phyloP scores from a whole-genome alignment of 75 land plant species.

The Pseudotsuga menziesii region DNA sequence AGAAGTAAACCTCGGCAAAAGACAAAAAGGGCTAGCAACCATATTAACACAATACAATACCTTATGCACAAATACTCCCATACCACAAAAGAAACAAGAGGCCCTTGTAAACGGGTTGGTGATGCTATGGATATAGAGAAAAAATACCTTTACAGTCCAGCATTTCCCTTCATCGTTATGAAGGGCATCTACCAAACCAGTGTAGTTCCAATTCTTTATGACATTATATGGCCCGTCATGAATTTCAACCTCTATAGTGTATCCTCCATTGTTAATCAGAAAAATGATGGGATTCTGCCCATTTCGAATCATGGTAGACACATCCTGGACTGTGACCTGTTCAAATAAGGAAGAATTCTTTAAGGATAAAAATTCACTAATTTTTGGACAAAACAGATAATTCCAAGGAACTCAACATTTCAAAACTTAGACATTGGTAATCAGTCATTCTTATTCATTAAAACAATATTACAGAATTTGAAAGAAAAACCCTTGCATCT shows the following conservation, averaged over 20 bases:
- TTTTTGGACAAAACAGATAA: background rate
- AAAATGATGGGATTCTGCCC: constrained; percentile 34
- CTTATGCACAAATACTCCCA: too few relatives aligned
- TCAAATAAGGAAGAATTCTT: background rate
- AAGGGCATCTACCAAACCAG: constrained; percentile 36
- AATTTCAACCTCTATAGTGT: constrained; percentile 46
- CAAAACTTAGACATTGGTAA: background rate
- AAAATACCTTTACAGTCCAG: constrained; percentile 43
- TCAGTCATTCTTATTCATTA: background rate
- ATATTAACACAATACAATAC: too few relatives aligned
- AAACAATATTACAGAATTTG: background rate
- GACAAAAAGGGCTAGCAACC: too few relatives aligned
- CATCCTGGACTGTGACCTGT: constrained; percentile 45
- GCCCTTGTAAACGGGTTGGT: too few relatives aligned
- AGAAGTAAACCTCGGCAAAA: too few relatives aligned
- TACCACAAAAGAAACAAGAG: too few relatives aligned
- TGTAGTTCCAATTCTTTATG: constrained; percentile 52
- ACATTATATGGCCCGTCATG: constrained; percentile 53
- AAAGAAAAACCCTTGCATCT: background rate
- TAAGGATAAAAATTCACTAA: too few relatives aligned
- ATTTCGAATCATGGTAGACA: constrained; percentile 41
- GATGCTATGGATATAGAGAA: too few relatives aligned
- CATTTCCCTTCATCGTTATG: constrained; percentile 38
- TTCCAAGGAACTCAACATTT: background rate
- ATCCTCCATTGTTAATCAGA: constrained; percentile 51